Base-by-base conservation (phyloP, 495 filamentous ascomycete species). In the Lepidopterella palustris region DNA sequence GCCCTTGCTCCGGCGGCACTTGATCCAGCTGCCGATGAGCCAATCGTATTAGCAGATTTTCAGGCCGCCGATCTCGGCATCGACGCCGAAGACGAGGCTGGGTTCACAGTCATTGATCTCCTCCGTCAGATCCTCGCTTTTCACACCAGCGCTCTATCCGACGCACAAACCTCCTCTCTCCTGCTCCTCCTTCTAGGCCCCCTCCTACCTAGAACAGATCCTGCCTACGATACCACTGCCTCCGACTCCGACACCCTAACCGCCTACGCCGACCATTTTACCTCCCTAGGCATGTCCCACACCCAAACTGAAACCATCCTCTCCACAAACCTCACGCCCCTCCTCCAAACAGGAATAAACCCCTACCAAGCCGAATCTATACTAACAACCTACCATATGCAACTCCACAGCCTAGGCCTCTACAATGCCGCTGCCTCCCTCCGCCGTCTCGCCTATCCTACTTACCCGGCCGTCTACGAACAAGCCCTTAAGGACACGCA, bases 351-450 rank as follows among this genome's bases (percentile, higher is more conserved):
- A 13, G 73, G 71, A 21, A 55, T 75, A 27, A 63, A 71, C n/a
- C 68, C 71, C 0, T 65, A 68, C 13, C 72, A 76, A 53, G 58
- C 73, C 25, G 74, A 76, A 60, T 53, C 59, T 18, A 71, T 74
- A 13, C 63, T 76, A 4, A 47, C 60, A n/a, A 66, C 71, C 3
- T 76, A 76, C 63, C 73, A 75, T 55, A 63, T 65, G 23, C 73
- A 76, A 57, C 64, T 76, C 6, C 32, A 69, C 25, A 52, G 53
- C 18, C 64, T 69, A 13, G 29, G 54, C 3, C 62, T 73, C 6
- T 65, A 60, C 61, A 68, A 64, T 45, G 53, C 65, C 10, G 73
- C 73, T 0, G 67, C 72, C 2, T 57, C 56, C 0, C 47, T 76
- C 10, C 70, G 73, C 32, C 67, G 66, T 21, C 57, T 72, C 9